These are phyloP conservation scores for Tuctoria greenei DNA, from an alignment of 176 grass and related monocot species.

Conservation along the genomic window DNA sequence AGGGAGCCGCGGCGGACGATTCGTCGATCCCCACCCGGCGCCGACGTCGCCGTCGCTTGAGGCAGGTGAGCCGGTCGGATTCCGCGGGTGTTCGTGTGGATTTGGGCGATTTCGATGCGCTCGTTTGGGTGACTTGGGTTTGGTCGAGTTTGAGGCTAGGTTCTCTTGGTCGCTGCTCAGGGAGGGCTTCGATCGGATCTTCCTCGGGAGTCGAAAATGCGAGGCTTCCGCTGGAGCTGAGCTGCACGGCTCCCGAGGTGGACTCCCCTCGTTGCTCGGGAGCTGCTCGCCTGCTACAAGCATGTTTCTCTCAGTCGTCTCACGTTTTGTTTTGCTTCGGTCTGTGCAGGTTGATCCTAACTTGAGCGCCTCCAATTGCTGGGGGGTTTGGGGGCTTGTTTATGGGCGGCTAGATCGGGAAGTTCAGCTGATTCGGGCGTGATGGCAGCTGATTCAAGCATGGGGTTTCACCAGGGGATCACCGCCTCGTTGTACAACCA, in stretches of 20 bases:
- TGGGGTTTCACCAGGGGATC: conserved; percentile 77
- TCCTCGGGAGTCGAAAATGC: conserved; percentile 44
- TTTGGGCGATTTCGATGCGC: conserved; percentile 26
- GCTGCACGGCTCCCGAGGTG: conserved; percentile 24
- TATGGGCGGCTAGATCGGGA: conserved; percentile 37
- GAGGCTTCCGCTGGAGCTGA: not conserved
- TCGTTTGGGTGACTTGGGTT: conserved; percentile 26
- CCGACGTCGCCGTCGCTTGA: not conserved
- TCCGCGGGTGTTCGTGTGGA: conserved; percentile 4
- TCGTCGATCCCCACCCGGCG: not conserved
- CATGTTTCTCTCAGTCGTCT: not conserved
- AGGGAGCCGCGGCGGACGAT: not conserved
- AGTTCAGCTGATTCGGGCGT: conserved; percentile 17
- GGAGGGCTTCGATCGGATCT: conserved; percentile 22
- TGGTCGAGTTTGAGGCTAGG: not conserved
- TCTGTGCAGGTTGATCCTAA: conserved; percentile 44
- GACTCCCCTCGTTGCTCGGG: conserved; percentile 5
- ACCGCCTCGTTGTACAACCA: conserved; percentile 65
- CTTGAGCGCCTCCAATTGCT: conserved; percentile 5
- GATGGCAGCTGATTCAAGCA: conserved; percentile 85
- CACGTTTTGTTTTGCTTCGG: conserved; percentile 15
- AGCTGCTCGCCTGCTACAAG: not conserved
- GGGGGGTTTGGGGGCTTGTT: conserved; percentile 16
- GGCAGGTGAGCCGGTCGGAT: conserved; percentile 41
- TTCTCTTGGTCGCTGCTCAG: conserved; percentile 11